Percentiles rank a stretch among this genome's conserved stretches.
These are phyloP conservation scores for Leucosporidium scottii DNA, from an alignment of 768 basidiomycete species.

Conservation along the genomic window DNA sequence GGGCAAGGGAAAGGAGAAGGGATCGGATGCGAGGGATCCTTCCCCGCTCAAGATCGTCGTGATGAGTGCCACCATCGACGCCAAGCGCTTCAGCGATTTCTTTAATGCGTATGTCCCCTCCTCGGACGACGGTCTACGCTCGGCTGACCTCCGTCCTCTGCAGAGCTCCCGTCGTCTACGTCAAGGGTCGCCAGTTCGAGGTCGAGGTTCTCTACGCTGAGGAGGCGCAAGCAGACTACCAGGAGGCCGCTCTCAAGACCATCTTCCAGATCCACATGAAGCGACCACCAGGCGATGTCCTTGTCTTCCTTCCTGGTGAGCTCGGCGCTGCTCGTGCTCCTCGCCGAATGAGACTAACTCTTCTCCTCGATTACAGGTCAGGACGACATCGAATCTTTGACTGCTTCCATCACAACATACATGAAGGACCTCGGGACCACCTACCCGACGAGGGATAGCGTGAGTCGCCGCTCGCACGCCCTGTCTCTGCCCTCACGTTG, in stretches of 20 bases:
- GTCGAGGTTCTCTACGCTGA: slow-evolving; percentile 76
- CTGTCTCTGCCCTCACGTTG: not conserved
- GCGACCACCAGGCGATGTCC: slow-evolving; percentile 72
- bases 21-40: slow-evolving; percentile 38
- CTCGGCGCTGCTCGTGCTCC: not conserved
- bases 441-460: slow-evolving; percentile 1
- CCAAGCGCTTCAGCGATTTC: slow-evolving; percentile 85
- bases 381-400: slow-evolving; percentile 88
- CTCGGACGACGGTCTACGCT: no score
- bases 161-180: slow-evolving; percentile 80
- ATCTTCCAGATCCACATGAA: slow-evolving; percentile 89
- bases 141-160: not conserved
- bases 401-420: slow-evolving; percentile 57
- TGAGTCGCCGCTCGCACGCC: not conserved
- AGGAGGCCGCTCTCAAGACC: slow-evolving; percentile 80
- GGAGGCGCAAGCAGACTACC: slow-evolving; percentile 68
- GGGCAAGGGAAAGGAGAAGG: slow-evolving; percentile 52
- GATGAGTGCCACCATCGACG: slow-evolving; percentile 97
- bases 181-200: slow-evolving; percentile 87
- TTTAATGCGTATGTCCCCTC: slow-evolving; percentile 62
- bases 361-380: slow-evolving; percentile 54
- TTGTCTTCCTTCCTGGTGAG: slow-evolving; percentile 76
- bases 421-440: slow-evolving; percentile 15
- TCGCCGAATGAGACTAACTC: not conserved
- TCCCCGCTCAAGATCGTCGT: slow-evolving; percentile 83